phyloP scores from a whole-genome alignment of 2,329 filamentous ascomycete genomes.

The Hymenoscyphus occultus region DNA sequence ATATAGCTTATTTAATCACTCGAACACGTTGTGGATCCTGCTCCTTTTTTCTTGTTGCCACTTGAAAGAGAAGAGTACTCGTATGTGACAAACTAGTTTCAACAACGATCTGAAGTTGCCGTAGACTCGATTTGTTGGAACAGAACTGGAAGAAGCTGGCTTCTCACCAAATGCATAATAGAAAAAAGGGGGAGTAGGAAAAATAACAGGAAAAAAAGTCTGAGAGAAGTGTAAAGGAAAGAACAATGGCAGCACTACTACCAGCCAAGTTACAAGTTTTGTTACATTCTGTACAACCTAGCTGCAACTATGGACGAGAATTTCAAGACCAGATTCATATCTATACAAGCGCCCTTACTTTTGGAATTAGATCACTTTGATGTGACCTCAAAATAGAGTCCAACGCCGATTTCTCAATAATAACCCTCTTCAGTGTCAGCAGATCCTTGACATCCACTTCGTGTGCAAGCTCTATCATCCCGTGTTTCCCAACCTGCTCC shows the following conservation, averaged over 20 bases:
- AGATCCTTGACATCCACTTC: constrained; percentile 96
- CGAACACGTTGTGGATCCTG: too few species aligned
- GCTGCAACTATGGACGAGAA: background rate
- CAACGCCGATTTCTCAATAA: constrained; percentile 82
- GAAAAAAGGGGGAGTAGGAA: too few species aligned
- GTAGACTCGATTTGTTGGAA: too few species aligned
- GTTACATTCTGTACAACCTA: constrained; percentile 13
- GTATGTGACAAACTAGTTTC: too few species aligned
- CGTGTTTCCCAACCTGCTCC: constrained; percentile 60
- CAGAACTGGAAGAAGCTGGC: too few species aligned
- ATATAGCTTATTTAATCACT: too few species aligned
- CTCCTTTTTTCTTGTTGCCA: too few species aligned
- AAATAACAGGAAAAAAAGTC: too few species aligned
- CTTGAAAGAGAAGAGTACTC: too few species aligned
- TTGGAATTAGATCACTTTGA: constrained; percentile 57
- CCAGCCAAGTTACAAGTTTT: background rate
- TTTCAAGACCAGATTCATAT: constrained; percentile 7
- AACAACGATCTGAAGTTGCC: too few species aligned
- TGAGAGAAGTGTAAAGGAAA: background rate
- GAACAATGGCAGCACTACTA: background rate
- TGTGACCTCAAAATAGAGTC: constrained; percentile 71
- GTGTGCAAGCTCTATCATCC: constrained; percentile 64
- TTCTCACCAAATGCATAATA: too few species aligned
- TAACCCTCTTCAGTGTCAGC: constrained; percentile 76
- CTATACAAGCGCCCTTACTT: constrained; percentile 28